Conservation (phyloP, 805 yeast species). For the Starmerella bacillaris region DNA sequence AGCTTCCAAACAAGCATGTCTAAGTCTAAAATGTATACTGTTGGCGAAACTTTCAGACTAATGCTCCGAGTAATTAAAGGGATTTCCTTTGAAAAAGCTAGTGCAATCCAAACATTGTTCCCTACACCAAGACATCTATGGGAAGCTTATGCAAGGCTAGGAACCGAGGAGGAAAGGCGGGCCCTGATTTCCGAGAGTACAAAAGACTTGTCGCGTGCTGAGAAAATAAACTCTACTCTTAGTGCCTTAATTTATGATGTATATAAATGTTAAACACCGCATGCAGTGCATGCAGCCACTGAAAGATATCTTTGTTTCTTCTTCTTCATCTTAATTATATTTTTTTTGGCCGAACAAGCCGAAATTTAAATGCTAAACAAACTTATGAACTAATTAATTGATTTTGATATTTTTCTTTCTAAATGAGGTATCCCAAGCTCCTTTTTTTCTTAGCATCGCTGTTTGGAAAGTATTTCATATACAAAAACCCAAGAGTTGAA, state of each 20-base stretch:
- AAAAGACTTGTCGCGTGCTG: background rate
- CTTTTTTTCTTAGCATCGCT: too few relatives aligned
- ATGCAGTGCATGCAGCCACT: too few relatives aligned
- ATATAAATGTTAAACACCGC: too few relatives aligned
- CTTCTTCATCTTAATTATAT: too few relatives aligned
- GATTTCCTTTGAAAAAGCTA: conserved; percentile 68
- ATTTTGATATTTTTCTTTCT: too few relatives aligned
- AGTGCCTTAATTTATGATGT: conserved; percentile 28
- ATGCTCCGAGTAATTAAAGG: conserved; percentile 72
- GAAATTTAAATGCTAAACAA: too few relatives aligned
- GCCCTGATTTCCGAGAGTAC: background rate
- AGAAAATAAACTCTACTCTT: conserved; percentile 4
- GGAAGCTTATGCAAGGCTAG: background rate
- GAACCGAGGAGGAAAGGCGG: background rate
- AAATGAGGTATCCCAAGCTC: too few relatives aligned
- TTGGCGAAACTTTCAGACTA: conserved; percentile 54
- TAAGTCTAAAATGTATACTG: conserved; percentile 51
- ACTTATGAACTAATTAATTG: too few relatives aligned
- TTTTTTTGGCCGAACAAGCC: too few relatives aligned
- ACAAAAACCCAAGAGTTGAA: too few relatives aligned
- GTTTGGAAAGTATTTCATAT: too few relatives aligned
- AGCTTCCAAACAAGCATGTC: conserved; percentile 51
- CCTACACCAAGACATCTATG: conserved; percentile 39
- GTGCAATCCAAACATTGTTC: conserved; percentile 49
- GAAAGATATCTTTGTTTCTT: too few relatives aligned